phyloP scores from a whole-genome alignment of 495 filamentous ascomycete genomes.

The Alectoria sarmentosa region DNA sequence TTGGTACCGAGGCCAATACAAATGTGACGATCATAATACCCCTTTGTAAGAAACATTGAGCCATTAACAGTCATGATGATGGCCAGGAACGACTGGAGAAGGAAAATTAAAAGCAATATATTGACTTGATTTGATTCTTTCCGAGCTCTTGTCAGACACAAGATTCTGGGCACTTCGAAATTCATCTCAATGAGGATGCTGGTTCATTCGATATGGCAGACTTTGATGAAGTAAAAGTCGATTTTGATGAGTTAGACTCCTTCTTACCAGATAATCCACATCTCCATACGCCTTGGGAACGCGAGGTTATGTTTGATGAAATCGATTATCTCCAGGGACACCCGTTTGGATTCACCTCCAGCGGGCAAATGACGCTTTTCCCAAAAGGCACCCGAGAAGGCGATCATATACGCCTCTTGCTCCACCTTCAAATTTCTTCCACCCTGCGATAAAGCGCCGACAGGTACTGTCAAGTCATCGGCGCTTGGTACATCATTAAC shows the following conservation, averaged over 20 bases:
- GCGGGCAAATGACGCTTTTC: neutral
- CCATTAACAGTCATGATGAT: neutral
- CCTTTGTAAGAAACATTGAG: neutral
- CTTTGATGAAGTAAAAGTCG: neutral
- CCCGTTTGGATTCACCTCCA: neutral
- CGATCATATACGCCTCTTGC: neutral
- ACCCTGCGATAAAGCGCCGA: neutral
- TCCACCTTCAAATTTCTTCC: neutral
- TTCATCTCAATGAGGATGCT: neutral
- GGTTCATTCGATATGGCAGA: neutral
- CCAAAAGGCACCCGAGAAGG: neutral
- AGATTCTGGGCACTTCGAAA: neutral
- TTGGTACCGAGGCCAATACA: neutral
- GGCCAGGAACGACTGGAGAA: neutral
- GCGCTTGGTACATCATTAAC: neutral
- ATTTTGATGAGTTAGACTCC: neutral
- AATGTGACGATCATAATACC: neutral
- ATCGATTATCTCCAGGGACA: neutral
- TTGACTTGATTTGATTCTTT: neutral
- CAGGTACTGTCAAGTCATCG: neutral
- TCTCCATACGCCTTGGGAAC: neutral
- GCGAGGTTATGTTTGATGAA: neutral
- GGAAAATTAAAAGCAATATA: neutral
- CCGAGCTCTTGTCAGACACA: neutral
- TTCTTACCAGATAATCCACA: neutral